Percentiles rank a stretch among this genome's conserved stretches.
These are phyloP conservation scores for Globisporangium paddicum DNA, from an alignment of 352 stramenopile genomes.

Conservation along the genomic window DNA sequence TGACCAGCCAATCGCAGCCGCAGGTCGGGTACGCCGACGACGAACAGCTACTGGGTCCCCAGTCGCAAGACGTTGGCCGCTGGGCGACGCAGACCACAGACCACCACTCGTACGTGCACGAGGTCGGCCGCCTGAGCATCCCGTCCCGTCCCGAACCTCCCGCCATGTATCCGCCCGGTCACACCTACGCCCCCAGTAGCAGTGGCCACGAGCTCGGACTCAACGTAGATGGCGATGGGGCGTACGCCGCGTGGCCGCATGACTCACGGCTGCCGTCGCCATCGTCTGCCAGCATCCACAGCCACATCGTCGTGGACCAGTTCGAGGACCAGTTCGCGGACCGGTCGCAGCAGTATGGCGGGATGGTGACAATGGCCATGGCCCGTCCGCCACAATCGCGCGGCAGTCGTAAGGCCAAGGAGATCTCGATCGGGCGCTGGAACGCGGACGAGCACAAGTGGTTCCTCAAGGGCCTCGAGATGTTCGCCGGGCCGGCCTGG, in stretches of 20 bases:
- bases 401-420: conserved; percentile 27
- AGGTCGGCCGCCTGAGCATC: conserved; percentile 3
- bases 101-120: conserved; percentile 3
- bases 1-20: conserved; percentile 3
- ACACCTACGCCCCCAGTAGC: background rate
- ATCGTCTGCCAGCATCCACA: background rate
- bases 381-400: conserved; percentile 9
- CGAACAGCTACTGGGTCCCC: background rate
- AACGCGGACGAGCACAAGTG: conserved; percentile 67
- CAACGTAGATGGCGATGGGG: background rate
- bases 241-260: background rate
- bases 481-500: conserved; percentile 76
- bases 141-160: background rate
- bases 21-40: background rate
- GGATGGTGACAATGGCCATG: conserved; percentile 11
- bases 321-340: conserved; percentile 4
- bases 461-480: conserved; percentile 78
- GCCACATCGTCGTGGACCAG: background rate
- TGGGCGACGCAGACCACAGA: background rate
- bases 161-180: background rate
- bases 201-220: background rate
- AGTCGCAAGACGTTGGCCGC: background rate
- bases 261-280: background rate
- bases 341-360: background rate
- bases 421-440: conserved; percentile 74